Evolutionary conservation across 1,284 basidiomycete species (phyloP).

Genomic region (Austroboletus novae-zelandiae): DNA sequence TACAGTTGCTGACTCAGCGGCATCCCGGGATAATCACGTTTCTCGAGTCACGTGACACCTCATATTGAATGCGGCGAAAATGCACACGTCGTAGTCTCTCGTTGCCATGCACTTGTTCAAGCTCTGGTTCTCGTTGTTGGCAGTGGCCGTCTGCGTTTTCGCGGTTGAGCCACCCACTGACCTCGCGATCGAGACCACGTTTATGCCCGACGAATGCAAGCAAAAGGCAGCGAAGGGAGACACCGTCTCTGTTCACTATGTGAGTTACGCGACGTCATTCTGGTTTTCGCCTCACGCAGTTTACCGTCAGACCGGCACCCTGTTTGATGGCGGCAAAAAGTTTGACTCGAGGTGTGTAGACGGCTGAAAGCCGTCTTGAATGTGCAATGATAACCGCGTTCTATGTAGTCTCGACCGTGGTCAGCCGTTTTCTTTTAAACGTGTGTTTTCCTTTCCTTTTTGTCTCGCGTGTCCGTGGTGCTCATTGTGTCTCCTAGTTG

Average conservation of each 20-base stretch:
- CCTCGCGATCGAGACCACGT: slow-evolving; percentile 61
- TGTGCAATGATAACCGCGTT: neutral
- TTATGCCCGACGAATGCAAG: slow-evolving; percentile 57
- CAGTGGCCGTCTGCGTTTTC: slow-evolving; percentile 36
- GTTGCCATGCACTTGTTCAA: slow-evolving; percentile 47
- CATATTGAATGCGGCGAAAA: neutral
- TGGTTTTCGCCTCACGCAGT: neutral
- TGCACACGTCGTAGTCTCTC: neutral
- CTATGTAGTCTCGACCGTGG: slow-evolving; percentile 58
- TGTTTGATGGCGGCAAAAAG: slow-evolving; percentile 69
- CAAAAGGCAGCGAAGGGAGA: slow-evolving; percentile 64
- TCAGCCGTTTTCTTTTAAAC: slow-evolving; percentile 63
- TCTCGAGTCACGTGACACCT: neutral
- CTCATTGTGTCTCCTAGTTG: slow-evolving; percentile 47
- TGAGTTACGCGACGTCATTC: slow-evolving; percentile 37
- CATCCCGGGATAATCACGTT: slow-evolving; percentile 4
- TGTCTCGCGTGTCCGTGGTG: neutral
- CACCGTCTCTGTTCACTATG: slow-evolving; percentile 74
- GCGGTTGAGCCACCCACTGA: slow-evolving; percentile 47
- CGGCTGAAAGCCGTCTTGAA: neutral
- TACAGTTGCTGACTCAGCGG: slow-evolving; percentile 38
- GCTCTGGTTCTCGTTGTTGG: slow-evolving; percentile 42
- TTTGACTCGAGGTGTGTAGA: slow-evolving; percentile 75
- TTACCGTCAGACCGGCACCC: slow-evolving; percentile 62
- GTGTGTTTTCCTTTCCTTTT: slow-evolving; percentile 39